These are phyloP conservation scores for Cruciata laevipes DNA, from an alignment of 257 asterid genomes.

Conservation along the genomic window DNA sequence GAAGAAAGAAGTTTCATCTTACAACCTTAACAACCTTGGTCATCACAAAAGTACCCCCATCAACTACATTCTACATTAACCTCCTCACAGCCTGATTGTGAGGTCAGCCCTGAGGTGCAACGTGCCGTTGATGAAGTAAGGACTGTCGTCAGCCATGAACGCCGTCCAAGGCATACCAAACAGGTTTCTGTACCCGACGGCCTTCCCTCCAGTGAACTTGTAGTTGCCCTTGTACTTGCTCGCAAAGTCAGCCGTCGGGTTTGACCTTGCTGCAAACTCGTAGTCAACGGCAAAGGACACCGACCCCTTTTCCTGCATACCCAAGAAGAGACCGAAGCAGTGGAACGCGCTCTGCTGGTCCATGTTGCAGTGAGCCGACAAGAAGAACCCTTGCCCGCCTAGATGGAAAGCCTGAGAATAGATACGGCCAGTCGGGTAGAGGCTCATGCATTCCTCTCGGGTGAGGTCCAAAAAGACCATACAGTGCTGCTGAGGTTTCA, in stretches of 20 bases:
- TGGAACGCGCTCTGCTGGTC: constrained; percentile 84
- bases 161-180: constrained; percentile 70
- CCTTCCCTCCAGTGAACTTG: constrained; percentile 83
- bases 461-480: constrained; percentile 84
- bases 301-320: constrained; percentile 93
- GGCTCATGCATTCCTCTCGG: constrained; percentile 58
- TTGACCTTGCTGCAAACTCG: constrained; percentile 78
- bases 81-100: constrained; percentile 24
- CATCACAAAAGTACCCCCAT: background rate
- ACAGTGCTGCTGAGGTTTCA: constrained; percentile 74
- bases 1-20: constrained; percentile 1
- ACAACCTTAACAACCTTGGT: constrained; percentile 2
- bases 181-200: constrained; percentile 78
- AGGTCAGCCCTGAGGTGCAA: constrained; percentile 91
- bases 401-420: constrained; percentile 91
- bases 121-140: constrained; percentile 53
- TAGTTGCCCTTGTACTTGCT: constrained; percentile 84
- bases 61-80: constrained; percentile 1
- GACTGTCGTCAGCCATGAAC: constrained; percentile 79
- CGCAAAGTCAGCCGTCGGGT: constrained; percentile 61
- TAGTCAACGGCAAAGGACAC: constrained; percentile 77
- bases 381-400: constrained; percentile 89
- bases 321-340: constrained; percentile 84
- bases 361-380: constrained; percentile 92
- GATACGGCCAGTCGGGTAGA: constrained; percentile 75